phyloP scores from a whole-genome alignment of 768 basidiomycete species.

The Suillus lakei region DNA sequence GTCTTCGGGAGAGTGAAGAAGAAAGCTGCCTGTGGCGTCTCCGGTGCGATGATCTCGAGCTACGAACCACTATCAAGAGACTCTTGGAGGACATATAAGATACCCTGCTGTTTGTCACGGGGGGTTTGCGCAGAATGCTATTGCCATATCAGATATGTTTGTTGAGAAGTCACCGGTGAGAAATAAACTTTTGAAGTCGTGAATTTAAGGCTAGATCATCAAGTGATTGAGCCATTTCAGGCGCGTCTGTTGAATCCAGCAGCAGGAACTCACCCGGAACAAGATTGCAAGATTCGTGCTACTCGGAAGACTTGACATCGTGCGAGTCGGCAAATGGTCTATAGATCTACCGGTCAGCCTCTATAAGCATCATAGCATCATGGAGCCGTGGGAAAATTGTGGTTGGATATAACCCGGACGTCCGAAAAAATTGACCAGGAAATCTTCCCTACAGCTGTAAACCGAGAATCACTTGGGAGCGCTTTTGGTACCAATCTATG shows the following conservation, averaged over 20 bases:
- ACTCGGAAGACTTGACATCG: neutral
- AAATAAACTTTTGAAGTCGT: neutral
- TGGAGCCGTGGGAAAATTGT: constrained; percentile 13
- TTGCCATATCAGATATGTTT: constrained; percentile 8
- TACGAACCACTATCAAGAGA: constrained; percentile 51
- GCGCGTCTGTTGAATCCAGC: neutral
- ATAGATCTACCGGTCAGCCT: neutral
- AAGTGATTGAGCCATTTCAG: neutral
- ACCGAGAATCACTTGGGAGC: constrained; percentile 14
- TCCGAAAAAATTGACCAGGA: constrained; percentile 17
- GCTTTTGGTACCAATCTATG: constrained; percentile 53
- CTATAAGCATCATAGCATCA: neutral
- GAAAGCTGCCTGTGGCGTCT: constrained; percentile 76
- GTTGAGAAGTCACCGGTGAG: neutral
- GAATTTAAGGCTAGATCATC: constrained; percentile 1
- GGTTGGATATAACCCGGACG: neutral
- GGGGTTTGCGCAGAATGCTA: neutral
- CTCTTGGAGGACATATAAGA: constrained; percentile 35
- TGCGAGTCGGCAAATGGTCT: neutral
- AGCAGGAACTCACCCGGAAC: neutral
- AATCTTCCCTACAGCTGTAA: constrained; percentile 16
- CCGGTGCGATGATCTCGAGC: constrained; percentile 51
- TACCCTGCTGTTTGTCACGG: neutral
- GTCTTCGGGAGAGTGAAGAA: constrained; percentile 67
- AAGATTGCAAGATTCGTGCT: neutral